Evolutionary conservation across 2,329 filamentous ascomycete genomes (phyloP).

Genomic region (Fusarium sacchari): DNA sequence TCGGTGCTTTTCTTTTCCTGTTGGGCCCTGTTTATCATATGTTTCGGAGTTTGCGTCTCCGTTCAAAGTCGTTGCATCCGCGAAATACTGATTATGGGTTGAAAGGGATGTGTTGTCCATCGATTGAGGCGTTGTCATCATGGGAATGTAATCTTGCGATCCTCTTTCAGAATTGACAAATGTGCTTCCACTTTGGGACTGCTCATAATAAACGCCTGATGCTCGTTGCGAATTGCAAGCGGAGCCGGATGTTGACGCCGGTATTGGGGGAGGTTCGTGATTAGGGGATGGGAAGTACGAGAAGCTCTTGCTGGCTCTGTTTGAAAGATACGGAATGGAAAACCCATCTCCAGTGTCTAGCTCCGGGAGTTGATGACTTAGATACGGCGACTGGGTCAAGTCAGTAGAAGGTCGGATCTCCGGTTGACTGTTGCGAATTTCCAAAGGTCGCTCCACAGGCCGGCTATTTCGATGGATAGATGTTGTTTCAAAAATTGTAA

Average conservation of each 20-base stretch:
- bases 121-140: constrained; percentile 57
- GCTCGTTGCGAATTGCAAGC: constrained; percentile 56
- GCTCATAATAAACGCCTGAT: constrained; percentile 53
- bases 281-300: constrained; percentile 55
- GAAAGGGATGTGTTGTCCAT: constrained; percentile 59
- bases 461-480: constrained; percentile 43
- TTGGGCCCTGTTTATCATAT: constrained; percentile 54
- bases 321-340: constrained; percentile 57
- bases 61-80: constrained; percentile 51
- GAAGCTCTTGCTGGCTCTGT: constrained; percentile 44
- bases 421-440: constrained; percentile 35
- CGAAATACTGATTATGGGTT: constrained; percentile 53
- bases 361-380: constrained; percentile 58
- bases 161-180: constrained; percentile 56
- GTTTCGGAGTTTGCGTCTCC: constrained; percentile 48
- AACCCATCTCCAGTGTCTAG: constrained; percentile 63
- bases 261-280: constrained; percentile 63
- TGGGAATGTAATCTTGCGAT: constrained; percentile 57
- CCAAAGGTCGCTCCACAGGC: constrained; percentile 29
- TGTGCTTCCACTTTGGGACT: constrained; percentile 53
- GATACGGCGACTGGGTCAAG: constrained; percentile 42
- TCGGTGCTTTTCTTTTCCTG: constrained; percentile 71
- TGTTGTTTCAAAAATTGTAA: constrained; percentile 47
- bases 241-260: constrained; percentile 50
- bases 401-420: constrained; percentile 41